Evolutionary conservation across 2,329 filamentous ascomycete species (phyloP).

Genomic region (Colletotrichum spinosum): DNA sequence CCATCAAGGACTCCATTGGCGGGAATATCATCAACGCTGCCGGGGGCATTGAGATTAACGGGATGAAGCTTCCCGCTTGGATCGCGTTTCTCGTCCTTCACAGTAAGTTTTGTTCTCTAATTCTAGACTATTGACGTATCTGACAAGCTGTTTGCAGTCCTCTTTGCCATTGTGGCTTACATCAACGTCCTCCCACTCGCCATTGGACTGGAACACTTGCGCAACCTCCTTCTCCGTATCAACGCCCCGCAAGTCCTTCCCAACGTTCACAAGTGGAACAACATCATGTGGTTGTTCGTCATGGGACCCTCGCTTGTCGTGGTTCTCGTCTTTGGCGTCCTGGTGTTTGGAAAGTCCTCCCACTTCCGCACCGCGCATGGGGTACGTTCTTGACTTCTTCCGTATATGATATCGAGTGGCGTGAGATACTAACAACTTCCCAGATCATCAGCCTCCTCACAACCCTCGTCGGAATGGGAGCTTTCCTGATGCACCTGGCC

Average conservation of each 20-base stretch:
- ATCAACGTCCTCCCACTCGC: conserved; percentile 43
- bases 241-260: conserved; percentile 40
- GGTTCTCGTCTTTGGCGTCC: conserved; percentile 43
- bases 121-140: not conserved
- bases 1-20: conserved; percentile 39
- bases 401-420: fast-evolving
- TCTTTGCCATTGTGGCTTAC: conserved; percentile 42
- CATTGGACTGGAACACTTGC: conserved; percentile 43
- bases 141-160: conserved; percentile 35
- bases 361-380: conserved; percentile 47
- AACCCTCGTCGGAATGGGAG: conserved; percentile 41
- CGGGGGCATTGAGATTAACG: conserved; percentile 38
- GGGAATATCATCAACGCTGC: conserved; percentile 36
- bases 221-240: conserved; percentile 42
- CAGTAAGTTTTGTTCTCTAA: conserved; percentile 36
- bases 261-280: conserved; percentile 41
- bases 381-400: conserved; percentile 38
- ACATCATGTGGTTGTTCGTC: conserved; percentile 43
- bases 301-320: conserved; percentile 42
- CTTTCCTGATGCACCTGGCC: conserved; percentile 42
- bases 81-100: conserved; percentile 42
- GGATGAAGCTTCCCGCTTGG: conserved; percentile 36
- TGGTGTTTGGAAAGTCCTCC: conserved; percentile 39
- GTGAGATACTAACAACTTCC: not conserved
- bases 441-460: conserved; percentile 46